A percentile compares a stretch with the other conserved stretches of the same genome.
phyloP scores from a whole-genome alignment of 139 green algal species.

The Chlamydomonas schloesseri region DNA sequence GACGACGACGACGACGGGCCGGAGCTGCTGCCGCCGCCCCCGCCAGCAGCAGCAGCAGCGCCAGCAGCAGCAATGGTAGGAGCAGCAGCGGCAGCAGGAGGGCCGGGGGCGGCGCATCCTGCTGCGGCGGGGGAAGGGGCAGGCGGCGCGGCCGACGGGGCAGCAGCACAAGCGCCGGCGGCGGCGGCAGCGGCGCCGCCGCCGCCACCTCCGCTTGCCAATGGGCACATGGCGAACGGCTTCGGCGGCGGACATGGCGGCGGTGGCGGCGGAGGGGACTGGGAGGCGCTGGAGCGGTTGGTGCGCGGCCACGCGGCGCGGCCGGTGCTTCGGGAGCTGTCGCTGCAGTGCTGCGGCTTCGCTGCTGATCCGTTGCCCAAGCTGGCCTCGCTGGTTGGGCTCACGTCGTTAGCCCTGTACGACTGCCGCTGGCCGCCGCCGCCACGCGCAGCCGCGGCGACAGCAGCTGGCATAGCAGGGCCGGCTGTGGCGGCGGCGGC shows the following conservation, averaged over 20 bases:
- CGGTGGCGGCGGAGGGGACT: background rate
- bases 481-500: background rate
- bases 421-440: slow-evolving; percentile 23
- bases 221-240: background rate
- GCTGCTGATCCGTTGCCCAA: background rate
- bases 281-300: slow-evolving; percentile 1
- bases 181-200: background rate
- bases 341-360: slow-evolving; percentile 17
- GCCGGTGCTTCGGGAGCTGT: slow-evolving; percentile 6
- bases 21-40: background rate
- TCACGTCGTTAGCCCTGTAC: background rate
- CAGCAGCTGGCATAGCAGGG: background rate
- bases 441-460: background rate
- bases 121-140: too few species aligned
- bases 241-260: background rate
- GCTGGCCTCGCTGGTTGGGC: background rate
- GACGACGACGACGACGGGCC: background rate
- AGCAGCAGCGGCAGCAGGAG: background rate
- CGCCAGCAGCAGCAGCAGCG: background rate
- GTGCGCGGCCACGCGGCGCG: background rate
- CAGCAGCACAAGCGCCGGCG: background rate
- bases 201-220: too few species aligned
- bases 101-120: too few species aligned
- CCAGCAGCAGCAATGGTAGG: background rate
- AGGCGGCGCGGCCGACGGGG: too few species aligned